Conservation (phyloP, 2,329 filamentous ascomycete species). For the Alternaria novae-zelandiae region DNA sequence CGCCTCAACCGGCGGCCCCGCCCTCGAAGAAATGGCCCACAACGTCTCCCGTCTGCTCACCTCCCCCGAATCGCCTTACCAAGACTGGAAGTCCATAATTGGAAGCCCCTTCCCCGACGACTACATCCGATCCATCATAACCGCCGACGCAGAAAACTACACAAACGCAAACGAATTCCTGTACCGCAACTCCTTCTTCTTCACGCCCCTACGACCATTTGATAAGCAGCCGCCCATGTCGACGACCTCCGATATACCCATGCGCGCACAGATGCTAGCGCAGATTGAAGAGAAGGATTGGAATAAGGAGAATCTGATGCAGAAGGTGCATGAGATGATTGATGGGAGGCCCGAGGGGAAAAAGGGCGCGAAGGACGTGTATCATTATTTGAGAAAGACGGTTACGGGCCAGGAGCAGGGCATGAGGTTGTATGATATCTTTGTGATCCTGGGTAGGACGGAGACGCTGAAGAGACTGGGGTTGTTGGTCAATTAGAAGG, state of each 20-base stretch:
- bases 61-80: slow-evolving; percentile 35
- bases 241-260: slow-evolving; percentile 23
- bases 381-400: slow-evolving; percentile 41
- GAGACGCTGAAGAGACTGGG: slow-evolving; percentile 42
- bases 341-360: slow-evolving; percentile 33
- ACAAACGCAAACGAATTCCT: slow-evolving; percentile 63
- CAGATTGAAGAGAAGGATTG: slow-evolving; percentile 29
- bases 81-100: slow-evolving; percentile 29
- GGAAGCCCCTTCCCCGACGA: slow-evolving; percentile 44
- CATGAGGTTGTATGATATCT: slow-evolving; percentile 44
- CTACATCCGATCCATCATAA: slow-evolving; percentile 60
- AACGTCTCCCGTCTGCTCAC: slow-evolving; percentile 38
- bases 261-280: slow-evolving; percentile 21
- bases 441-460: slow-evolving; percentile 40
- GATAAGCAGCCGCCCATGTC: slow-evolving; percentile 10
- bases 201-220: slow-evolving; percentile 48
- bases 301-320: slow-evolving; percentile 32
- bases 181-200: slow-evolving; percentile 64
- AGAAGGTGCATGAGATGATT: slow-evolving; percentile 36
- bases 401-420: slow-evolving; percentile 42
- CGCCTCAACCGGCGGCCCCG: slow-evolving; percentile 53
- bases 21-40: slow-evolving; percentile 47
- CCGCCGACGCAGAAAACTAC: slow-evolving; percentile 64
- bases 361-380: slow-evolving; percentile 37
- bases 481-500: slow-evolving; percentile 2